Percentiles rank a stretch among this genome's conserved stretches.
Conservation (phyloP, 257 asterid genomes). For the Rubia yunnanensis region DNA sequence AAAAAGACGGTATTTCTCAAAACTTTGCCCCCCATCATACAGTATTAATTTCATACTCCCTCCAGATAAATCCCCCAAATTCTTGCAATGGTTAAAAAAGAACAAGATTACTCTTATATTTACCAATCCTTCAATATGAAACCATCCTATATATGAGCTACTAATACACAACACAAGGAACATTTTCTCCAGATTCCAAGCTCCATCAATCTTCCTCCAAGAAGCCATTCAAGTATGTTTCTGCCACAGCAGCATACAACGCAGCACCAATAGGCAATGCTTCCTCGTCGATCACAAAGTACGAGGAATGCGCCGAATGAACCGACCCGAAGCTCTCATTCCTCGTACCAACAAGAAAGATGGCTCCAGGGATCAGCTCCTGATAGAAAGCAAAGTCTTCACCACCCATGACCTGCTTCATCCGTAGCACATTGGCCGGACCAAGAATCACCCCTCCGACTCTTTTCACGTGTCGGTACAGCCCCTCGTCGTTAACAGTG, state of each 20-base stretch:
- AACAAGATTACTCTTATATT: no score
- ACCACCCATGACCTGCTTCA: conserved; percentile 54
- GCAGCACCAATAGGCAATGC: conserved; percentile 78
- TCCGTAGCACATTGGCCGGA: conserved; percentile 31
- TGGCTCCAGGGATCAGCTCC: conserved; percentile 60
- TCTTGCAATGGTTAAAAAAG: no score
- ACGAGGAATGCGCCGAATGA: conserved; percentile 64
- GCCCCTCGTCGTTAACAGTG: conserved; percentile 40
- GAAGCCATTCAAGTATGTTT: conserved; percentile 26
- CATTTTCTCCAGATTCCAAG: no score
- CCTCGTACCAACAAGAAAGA: conserved; percentile 49
- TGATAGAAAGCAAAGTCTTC: conserved; percentile 83
- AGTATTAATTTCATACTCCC: no score
- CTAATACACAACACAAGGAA: no score
- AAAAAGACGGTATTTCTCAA: no score
- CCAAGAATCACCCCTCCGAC: conserved; percentile 61
- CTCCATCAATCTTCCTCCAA: background rate
- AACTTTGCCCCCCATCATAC: no score
- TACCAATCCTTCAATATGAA: no score
- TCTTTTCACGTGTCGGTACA: conserved; percentile 44
- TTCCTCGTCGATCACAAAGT: conserved; percentile 66
- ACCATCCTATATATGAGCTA: no score
- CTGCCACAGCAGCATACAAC: conserved; percentile 31
- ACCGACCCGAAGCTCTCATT: conserved; percentile 53
- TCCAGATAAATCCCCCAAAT: no score